phyloP scores from a whole-genome alignment of 2,329 filamentous ascomycete genomes.

The Blastomyces percursus region DNA sequence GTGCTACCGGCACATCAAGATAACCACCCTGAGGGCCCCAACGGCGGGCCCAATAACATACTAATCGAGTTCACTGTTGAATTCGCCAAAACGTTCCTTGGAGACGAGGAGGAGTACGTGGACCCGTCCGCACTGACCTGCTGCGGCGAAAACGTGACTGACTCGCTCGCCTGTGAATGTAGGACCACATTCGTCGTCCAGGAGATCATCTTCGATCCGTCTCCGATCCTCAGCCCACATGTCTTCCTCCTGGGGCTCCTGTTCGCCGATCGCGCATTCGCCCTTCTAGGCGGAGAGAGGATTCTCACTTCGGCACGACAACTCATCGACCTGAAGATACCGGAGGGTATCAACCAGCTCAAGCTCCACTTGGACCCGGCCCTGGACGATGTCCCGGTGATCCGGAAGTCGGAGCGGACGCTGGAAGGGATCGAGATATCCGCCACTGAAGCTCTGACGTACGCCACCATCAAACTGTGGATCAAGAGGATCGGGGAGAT shows the following conservation, averaged over 20 bases:
- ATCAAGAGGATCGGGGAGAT: not conserved
- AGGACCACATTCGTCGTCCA: too few relatives aligned
- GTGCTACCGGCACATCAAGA: too few relatives aligned
- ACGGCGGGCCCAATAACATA: too few relatives aligned
- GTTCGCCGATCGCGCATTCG: not conserved
- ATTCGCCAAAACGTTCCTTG: too few relatives aligned
- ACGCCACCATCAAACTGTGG: not conserved
- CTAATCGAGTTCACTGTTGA: too few relatives aligned
- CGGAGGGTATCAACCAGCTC: not conserved
- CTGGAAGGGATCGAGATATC: not conserved
- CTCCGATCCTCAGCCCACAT: not conserved
- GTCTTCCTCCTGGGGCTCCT: not conserved
- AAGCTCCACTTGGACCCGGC: not conserved
- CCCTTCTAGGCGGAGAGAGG: not conserved
- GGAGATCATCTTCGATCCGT: too few relatives aligned
- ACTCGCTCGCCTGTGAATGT: too few relatives aligned
- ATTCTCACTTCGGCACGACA: not conserved
- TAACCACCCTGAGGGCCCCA: too few relatives aligned
- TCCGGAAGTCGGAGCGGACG: not conserved
- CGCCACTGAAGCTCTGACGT: not conserved
- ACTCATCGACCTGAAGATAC: not conserved
- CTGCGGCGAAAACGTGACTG: too few relatives aligned
- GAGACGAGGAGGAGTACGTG: too few relatives aligned
- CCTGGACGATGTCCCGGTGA: not conserved
- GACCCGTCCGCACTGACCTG: too few relatives aligned